Base-by-base conservation (phyloP, 2,329 filamentous ascomycete genomes). In the Colletotrichum limetticola region DNA sequence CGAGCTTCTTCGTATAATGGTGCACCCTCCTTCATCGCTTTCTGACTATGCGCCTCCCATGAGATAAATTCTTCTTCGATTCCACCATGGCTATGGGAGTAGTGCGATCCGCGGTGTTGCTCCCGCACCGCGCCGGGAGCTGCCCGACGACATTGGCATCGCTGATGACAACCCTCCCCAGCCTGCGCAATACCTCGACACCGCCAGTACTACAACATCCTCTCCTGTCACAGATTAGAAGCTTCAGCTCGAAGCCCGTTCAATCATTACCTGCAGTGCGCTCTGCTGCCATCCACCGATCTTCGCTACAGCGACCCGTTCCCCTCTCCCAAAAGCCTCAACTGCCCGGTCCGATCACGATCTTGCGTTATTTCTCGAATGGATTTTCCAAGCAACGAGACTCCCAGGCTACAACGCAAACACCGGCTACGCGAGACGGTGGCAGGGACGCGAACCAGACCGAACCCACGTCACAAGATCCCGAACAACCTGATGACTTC, bases 31-130 rank as follows among this genome's bases (percentile, higher is more conserved):
- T 68, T 61, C 71, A 19, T 42, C 46, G n/a, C 49, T 49, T 72
- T 46, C 28, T 55, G 57, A 74, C 52, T 74, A 74, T 74, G 71
- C 68, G 68, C 68, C 58, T 49, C 63, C 63, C 68, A 74, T 71
- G 68, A 74, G 68, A 71, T 74, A 74, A 37, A 52, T 9, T n/a
- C 37, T 32, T 59, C 61, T 30, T 19, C 62, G 24, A 46, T 73
- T 72, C 49, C 26, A 59, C 56, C 55, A 74, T 74, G 71, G 68
- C 68, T 80, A 83, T 85, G 82, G 86, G 84, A 81, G 83, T 83
- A 79, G 82, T 86, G 78, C 86, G 86, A 77, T 85, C 84, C 78
- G 82, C 83, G 75, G 77, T 78, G 81, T 82, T 88, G 83, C 83
- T 86, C 82, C 86, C 86, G 75, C 84, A 83, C 78, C 82, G 84